Evolutionary conservation across 306 rosid genomes (phyloP).

Genomic region (Potentilla sterilis): DNA sequence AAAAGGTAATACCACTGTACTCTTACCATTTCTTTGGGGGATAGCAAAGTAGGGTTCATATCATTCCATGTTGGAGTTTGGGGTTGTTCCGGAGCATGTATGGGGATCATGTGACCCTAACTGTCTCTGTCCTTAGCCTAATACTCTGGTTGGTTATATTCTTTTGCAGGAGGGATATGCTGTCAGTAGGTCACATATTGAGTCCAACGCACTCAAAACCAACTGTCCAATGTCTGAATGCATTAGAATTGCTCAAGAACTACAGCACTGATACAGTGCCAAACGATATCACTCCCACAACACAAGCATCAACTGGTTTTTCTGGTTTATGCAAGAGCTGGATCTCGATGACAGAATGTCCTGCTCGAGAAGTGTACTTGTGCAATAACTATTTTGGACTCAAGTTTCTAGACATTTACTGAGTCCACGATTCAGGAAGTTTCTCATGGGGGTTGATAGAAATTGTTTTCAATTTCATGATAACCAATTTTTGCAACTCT

Average conservation of each 20-base stretch:
- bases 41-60: not conserved
- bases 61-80: not conserved
- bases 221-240: slow-evolving; percentile 83
- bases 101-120: not conserved
- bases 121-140: not conserved
- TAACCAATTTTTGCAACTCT: not conserved
- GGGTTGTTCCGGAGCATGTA: not conserved
- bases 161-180: slow-evolving; percentile 78
- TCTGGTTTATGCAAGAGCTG: not conserved
- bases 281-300: not conserved
- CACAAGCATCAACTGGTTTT: not conserved
- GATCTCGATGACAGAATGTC: not conserved
- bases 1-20: slow-evolving; percentile 42
- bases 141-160: not conserved
- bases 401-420: too few species aligned
- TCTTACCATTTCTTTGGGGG: not conserved
- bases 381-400: too few species aligned
- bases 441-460: not conserved
- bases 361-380: not conserved
- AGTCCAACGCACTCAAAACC: slow-evolving; percentile 77
- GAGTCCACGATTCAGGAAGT: not conserved
- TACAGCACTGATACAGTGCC: slow-evolving; percentile 20
- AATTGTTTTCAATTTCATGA: not conserved
- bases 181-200: slow-evolving; percentile 85
- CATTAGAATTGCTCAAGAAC: slow-evolving; percentile 70